These are phyloP conservation scores for Biscogniauxia marginata DNA, from an alignment of 2,329 filamentous ascomycete species.

Conservation along the genomic window DNA sequence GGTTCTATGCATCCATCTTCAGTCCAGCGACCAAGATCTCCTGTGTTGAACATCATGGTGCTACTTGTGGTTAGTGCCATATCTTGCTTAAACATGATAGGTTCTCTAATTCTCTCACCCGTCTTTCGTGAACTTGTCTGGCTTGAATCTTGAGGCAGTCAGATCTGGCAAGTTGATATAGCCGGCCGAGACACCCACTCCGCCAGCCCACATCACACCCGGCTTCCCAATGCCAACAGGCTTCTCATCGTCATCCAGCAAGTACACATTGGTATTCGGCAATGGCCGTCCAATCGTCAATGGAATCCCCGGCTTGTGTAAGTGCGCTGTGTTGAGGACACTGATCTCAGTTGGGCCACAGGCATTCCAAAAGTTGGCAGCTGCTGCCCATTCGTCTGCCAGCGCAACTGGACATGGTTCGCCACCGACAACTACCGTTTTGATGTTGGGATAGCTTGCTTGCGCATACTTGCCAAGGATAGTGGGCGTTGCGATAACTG, in stretches of 20 bases:
- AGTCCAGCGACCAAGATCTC: constrained; percentile 56
- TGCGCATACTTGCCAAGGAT: constrained; percentile 51
- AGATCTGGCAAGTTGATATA: constrained; percentile 54
- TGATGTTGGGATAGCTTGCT: constrained; percentile 48
- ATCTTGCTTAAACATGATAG: neutral
- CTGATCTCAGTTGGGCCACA: constrained; percentile 61
- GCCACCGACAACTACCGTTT: constrained; percentile 53
- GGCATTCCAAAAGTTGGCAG: constrained; percentile 52
- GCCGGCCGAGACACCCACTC: constrained; percentile 52
- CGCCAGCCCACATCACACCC: constrained; percentile 58
- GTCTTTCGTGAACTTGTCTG: constrained; percentile 50
- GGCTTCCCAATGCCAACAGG: constrained; percentile 47
- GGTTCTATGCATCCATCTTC: constrained; percentile 53
- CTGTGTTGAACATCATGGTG: constrained; percentile 58
- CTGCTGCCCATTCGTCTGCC: constrained; percentile 55
- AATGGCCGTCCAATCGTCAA: constrained; percentile 55
- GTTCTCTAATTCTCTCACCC: constrained; percentile 39
- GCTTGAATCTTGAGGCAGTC: constrained; percentile 48
- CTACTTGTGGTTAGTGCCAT: constrained; percentile 23
- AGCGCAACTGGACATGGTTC: constrained; percentile 45
- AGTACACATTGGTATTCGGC: constrained; percentile 56
- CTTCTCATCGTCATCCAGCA: constrained; percentile 46
- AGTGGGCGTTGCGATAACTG: constrained; percentile 55
- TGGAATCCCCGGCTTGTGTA: constrained; percentile 43
- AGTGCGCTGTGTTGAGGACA: constrained; percentile 57